Percentiles rank a stretch among this genome's conserved stretches.
These are phyloP conservation scores for Ustulina deusta DNA, from an alignment of 2,329 filamentous ascomycete genomes.

Conservation along the genomic window DNA sequence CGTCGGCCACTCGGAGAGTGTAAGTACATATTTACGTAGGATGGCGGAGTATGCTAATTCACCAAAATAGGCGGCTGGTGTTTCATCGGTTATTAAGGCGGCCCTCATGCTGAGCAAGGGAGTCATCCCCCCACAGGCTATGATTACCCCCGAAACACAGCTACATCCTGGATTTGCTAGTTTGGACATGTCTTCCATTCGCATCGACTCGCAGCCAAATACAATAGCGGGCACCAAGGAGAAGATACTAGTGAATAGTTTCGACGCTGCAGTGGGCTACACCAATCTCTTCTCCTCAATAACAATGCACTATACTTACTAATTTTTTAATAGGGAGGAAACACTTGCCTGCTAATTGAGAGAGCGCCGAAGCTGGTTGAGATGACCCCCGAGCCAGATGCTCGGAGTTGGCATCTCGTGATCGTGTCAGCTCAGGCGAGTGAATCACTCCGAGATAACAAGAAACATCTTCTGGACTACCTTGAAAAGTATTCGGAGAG, in stretches of 20 bases:
- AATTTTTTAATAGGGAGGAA: constrained; percentile 57
- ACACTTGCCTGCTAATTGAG: constrained; percentile 64
- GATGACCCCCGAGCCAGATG: constrained; percentile 49
- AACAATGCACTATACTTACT: constrained; percentile 4
- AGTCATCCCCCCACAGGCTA: constrained; percentile 60
- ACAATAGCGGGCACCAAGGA: constrained; percentile 13
- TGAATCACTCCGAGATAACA: constrained; percentile 53
- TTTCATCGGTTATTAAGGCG: constrained; percentile 56
- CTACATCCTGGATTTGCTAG: constrained; percentile 24
- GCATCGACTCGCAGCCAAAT: constrained; percentile 26
- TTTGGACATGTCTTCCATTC: constrained; percentile 30
- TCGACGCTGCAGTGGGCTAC: constrained; percentile 58
- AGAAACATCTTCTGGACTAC: constrained; percentile 56
- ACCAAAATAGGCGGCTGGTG: constrained; percentile 52
- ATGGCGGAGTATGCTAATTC: constrained; percentile 10
- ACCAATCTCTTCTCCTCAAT: background rate
- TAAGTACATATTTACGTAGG: constrained; percentile 7
- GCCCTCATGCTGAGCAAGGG: constrained; percentile 59
- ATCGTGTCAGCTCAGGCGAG: constrained; percentile 60
- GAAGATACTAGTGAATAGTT: constrained; percentile 60
- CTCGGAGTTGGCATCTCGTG: constrained; percentile 58
- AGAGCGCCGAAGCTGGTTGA: constrained; percentile 54
- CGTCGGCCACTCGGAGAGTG: constrained; percentile 60
- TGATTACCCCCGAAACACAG: constrained; percentile 52
- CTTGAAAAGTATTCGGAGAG: constrained; percentile 55